Evolutionary conservation across 495 filamentous ascomycete genomes (phyloP).

Genomic region (Xylona heveae): DNA sequence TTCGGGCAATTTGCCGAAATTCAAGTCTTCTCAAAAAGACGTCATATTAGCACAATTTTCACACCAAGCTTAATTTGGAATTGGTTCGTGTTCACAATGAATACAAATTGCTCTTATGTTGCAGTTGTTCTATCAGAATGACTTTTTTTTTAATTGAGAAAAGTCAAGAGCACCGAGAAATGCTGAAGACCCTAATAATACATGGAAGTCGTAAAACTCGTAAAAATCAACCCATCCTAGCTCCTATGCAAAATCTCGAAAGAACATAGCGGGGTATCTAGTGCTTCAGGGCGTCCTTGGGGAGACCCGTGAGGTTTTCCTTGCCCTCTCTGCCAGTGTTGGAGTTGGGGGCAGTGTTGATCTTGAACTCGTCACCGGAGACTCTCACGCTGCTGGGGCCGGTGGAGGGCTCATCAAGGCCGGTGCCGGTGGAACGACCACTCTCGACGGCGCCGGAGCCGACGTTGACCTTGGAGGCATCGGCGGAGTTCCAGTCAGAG

Average conservation of each 20-base stretch:
- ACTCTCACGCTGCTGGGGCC: conserved; percentile 34
- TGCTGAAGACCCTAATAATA: neutral
- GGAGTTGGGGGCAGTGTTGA: conserved; percentile 20
- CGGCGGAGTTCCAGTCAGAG: conserved; percentile 58
- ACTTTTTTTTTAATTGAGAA: too few species aligned
- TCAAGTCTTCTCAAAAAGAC: too few species aligned
- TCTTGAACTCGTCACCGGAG: conserved; percentile 11
- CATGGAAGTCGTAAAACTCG: neutral
- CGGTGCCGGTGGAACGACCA: conserved; percentile 31
- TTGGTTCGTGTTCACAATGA: too few species aligned
- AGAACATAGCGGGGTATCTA: conserved; percentile 3
- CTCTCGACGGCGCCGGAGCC: conserved; percentile 32
- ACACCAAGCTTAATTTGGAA: too few species aligned
- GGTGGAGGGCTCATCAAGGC: conserved; percentile 40
- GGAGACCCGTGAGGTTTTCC: conserved; percentile 25
- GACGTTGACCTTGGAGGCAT: conserved; percentile 44
- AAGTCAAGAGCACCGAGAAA: neutral
- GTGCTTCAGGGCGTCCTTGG: conserved; percentile 26
- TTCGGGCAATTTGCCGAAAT: too few species aligned
- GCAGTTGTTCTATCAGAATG: too few species aligned
- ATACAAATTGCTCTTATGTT: too few species aligned
- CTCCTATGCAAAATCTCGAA: neutral
- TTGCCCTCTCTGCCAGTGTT: conserved; percentile 31
- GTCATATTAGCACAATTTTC: too few species aligned
- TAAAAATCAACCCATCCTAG: neutral